A percentile compares a stretch with the other conserved stretches of the same genome.
phyloP scores from a whole-genome alignment of 2,329 filamentous ascomycete species.

The Fonsecaea nubica region DNA sequence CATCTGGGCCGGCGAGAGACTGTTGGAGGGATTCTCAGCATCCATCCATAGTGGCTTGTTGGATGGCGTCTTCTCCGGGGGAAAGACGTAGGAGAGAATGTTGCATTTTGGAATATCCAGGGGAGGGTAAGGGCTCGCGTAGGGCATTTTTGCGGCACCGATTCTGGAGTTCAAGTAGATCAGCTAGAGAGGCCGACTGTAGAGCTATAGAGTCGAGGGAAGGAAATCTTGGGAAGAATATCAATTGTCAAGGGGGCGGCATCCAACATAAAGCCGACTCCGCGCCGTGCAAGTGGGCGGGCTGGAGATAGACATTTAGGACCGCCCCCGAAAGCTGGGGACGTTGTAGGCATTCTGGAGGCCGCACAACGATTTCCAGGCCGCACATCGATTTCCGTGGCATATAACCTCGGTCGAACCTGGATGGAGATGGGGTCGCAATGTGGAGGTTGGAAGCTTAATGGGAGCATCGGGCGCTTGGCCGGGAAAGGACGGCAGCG shows the following conservation, averaged over 20 bases:
- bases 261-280: conserved; percentile 1
- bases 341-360: neutral
- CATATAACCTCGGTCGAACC: conserved; percentile 6
- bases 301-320: conserved; percentile 1
- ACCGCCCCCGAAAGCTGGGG: neutral
- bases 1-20: conserved; percentile 65
- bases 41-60: conserved; percentile 61
- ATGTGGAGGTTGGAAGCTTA: conserved; percentile 3
- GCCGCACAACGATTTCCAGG: neutral
- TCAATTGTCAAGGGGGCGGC: neutral
- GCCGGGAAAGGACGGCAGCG: neutral
- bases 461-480: neutral
- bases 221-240: neutral
- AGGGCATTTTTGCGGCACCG: conserved; percentile 32
- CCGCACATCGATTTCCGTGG: neutral
- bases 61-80: conserved; percentile 45
- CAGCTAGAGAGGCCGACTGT: neutral
- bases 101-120: conserved; percentile 52
- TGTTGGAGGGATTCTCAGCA: conserved; percentile 66
- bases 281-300: neutral
- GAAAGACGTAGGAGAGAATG: conserved; percentile 56
- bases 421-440: neutral
- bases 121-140: conserved; percentile 30
- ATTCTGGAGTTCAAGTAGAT: neutral
- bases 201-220: neutral